Conservation (phyloP, 331 rosid species). For the Rosa hybrid region DNA sequence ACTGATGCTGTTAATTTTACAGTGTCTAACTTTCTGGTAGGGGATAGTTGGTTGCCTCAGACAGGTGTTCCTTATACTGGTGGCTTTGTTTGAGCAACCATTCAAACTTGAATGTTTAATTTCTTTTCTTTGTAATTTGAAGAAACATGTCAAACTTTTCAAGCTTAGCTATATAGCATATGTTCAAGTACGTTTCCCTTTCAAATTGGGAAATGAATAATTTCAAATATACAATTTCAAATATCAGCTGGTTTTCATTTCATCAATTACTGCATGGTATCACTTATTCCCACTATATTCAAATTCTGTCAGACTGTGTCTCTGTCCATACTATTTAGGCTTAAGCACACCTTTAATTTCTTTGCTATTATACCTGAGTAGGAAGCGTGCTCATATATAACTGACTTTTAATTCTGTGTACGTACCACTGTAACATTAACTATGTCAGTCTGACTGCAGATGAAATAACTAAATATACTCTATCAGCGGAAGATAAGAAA, state of each 20-base stretch:
- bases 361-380: too few species aligned
- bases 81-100: constrained; percentile 17
- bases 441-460: too few species aligned
- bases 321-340: too few species aligned
- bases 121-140: background rate
- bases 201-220: background rate
- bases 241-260: background rate
- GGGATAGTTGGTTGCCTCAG: constrained; percentile 28
- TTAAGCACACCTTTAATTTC: too few species aligned
- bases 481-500: background rate
- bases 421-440: too few species aligned
- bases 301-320: too few species aligned
- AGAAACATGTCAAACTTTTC: background rate
- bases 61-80: constrained; percentile 34
- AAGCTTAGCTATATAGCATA: background rate
- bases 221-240: background rate
- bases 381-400: too few species aligned
- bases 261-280: background rate
- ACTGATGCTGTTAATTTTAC: constrained; percentile 38
- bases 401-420: too few species aligned
- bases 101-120: background rate
- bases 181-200: background rate
- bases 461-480: too few species aligned
- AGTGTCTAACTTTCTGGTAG: constrained; percentile 24
- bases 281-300: background rate